Evolutionary conservation across 331 rosid species (phyloP), one percentile per base, ranked within the genome.

Genomic region (Stylosanthes scabra): DNA sequence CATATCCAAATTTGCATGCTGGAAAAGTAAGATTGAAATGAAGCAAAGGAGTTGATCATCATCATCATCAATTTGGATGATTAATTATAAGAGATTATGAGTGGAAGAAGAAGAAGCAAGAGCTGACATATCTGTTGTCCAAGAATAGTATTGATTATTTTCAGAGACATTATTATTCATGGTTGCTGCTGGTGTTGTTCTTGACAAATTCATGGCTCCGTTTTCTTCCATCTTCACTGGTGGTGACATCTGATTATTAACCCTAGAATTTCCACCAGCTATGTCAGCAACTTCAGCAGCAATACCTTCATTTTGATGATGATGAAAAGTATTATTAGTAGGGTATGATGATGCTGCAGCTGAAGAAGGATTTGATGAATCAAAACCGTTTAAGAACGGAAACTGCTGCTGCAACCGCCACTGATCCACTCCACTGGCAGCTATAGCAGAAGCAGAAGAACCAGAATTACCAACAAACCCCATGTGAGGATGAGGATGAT

Each of bases 361-460:
- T 5, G 58, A 5, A 7, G 58, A 52, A 5, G 81, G 4, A 15
- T 81, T 70, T 54, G 88, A 76, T 54, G 88, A 76, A 3, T 93
- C 93, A 16, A 84, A 87, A 10, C 83, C 87, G 9, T 76, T 83
- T 71, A 90, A 41, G 80, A 88, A 80, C 40, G 96, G 90, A 72
- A 88, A 78, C n/a, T 87, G 96, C 66, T 88, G 96, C 66, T 88
- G 96, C 44, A 84, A 62, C 13, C 93, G 86, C 98, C 96, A 90
- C 78, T 83, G 88, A 15, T 86, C 86, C 45, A 56, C 77, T 55
- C 66, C 82, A n/a, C 77, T 72, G 8, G 62, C 66, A 51, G 69
- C 55, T 10, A 10, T 61, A 40, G 83, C 79, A 4, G 71, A 59
- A 65, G 75, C 62, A 16, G 87, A 57, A 40, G 71, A 59, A 65